phyloP scores from a whole-genome alignment of 23 red algal species.

The Porphyridium purpureum region DNA sequence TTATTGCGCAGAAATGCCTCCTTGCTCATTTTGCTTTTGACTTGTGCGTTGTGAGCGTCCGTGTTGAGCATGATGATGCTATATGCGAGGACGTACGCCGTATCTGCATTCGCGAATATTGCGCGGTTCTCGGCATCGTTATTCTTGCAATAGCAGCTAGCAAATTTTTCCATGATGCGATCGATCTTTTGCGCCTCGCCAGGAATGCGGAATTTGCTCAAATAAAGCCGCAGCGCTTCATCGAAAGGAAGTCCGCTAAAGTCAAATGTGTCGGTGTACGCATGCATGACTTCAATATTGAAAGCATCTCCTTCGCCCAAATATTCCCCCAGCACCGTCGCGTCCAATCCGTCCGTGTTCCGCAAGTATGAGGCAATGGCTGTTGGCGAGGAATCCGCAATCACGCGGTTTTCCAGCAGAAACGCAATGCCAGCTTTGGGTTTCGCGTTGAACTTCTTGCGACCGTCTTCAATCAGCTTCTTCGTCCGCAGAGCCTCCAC shows the following conservation, averaged over 20 bases:
- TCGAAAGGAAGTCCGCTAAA: constrained; percentile 72
- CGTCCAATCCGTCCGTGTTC: constrained; percentile 52
- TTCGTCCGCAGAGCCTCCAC: constrained; percentile 8
- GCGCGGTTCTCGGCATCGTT: constrained; percentile 34
- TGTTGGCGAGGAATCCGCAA: constrained; percentile 4
- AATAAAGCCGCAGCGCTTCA: constrained; percentile 52
- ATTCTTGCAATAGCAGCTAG: constrained; percentile 37
- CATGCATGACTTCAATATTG: constrained; percentile 74
- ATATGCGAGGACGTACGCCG: constrained; percentile 80
- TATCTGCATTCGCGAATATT: constrained; percentile 89
- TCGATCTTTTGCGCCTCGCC: constrained; percentile 99
- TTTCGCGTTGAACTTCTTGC: constrained; percentile 61
- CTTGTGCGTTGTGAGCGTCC: constrained; percentile 82
- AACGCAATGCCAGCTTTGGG: constrained; percentile 65
- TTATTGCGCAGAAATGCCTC: constrained; percentile 97
- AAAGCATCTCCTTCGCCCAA: constrained; percentile 61
- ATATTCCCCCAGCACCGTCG: constrained; percentile 74
- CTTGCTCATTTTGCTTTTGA: constrained; percentile 88
- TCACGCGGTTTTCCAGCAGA: constrained; percentile 13
- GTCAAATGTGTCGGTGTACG: constrained; percentile 71
- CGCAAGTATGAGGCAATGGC: constrained; percentile 53
- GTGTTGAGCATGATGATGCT: constrained; percentile 96
- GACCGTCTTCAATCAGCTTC: constrained; percentile 35
- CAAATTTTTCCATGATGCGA: constrained; percentile 95
- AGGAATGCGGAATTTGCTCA: constrained; percentile 64